These are phyloP conservation scores for Candida silvicultrix DNA, from an alignment of 805 yeast genomes.

Conservation along the genomic window DNA sequence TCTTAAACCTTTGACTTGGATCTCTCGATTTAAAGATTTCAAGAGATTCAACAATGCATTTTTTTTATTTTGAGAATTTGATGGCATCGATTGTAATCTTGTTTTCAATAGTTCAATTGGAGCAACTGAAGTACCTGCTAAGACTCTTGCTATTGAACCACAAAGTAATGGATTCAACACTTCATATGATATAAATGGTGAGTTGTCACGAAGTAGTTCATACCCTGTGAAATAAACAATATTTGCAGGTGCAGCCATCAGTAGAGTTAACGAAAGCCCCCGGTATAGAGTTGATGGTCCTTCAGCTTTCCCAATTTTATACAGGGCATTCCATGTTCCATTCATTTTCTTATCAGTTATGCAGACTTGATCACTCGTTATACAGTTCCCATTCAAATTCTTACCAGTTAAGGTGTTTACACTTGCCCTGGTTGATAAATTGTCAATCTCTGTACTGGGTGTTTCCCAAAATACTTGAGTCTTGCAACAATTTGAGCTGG, in stretches of 20 bases:
- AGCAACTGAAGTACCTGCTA: conserved; percentile 80
- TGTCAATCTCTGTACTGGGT: too few species aligned
- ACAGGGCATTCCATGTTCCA: conserved; percentile 73
- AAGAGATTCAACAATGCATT: conserved; percentile 39
- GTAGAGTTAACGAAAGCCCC: conserved; percentile 73
- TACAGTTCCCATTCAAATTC: not conserved
- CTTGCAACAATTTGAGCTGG: conserved; percentile 35
- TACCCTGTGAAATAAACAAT: conserved; percentile 93
- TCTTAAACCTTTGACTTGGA: conserved; percentile 47
- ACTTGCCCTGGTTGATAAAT: not conserved
- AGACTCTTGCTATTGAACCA: conserved; percentile 75
- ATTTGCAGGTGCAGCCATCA: conserved; percentile 91
- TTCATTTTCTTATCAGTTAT: conserved; percentile 32
- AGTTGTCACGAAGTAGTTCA: conserved; percentile 75
- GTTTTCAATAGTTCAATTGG: conserved; percentile 88
- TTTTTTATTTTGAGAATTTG: conserved; percentile 23
- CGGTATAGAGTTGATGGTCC: conserved; percentile 81
- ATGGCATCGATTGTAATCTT: conserved; percentile 82
- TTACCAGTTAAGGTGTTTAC: not conserved
- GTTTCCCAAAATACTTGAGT: conserved; percentile 27
- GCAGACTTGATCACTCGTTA: conserved; percentile 15
- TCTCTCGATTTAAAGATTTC: conserved; percentile 45
- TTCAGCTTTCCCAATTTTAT: conserved; percentile 60
- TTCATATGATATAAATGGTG: conserved; percentile 41
- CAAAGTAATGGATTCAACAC: conserved; percentile 70